These are phyloP conservation scores for Mycena chlorophos DNA, from an alignment of 768 basidiomycete genomes.

Conservation along the genomic window DNA sequence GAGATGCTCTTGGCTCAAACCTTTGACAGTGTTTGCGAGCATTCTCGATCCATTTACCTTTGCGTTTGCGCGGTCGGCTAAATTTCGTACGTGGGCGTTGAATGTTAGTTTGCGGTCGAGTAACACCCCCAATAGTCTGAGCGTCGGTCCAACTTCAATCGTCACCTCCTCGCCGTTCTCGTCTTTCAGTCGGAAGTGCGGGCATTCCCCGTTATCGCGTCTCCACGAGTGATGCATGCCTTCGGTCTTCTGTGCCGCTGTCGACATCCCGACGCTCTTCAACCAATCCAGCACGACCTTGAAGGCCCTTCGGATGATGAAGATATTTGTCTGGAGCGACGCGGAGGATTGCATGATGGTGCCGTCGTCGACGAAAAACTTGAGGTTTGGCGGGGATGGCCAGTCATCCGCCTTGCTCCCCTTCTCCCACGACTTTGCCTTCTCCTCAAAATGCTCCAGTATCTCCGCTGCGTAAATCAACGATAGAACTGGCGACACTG, in stretches of 20 bases:
- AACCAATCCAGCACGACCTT: conserved; percentile 1
- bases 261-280: not conserved
- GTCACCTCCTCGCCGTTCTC: not conserved
- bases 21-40: conserved; percentile 25
- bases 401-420: not conserved
- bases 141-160: not conserved
- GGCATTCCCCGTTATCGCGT: not conserved
- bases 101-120: conserved; percentile 28
- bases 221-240: conserved; percentile 13
- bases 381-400: not conserved
- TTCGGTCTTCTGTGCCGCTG: conserved; percentile 5
- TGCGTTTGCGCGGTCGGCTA: conserved; percentile 15
- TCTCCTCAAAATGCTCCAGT: conserved; percentile 22
- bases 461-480: conserved; percentile 29
- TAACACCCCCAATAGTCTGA: conserved; percentile 27
- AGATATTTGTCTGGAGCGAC: conserved; percentile 7
- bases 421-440: not conserved
- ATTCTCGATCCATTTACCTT: conserved; percentile 21
- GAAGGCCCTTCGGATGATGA: not conserved
- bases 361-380: conserved; percentile 1
- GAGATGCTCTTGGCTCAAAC: conserved; percentile 23
- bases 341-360: conserved; percentile 1
- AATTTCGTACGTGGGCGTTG: conserved; percentile 18
- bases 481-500: conserved; percentile 29
- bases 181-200: not conserved